Evolutionary conservation across 306 rosid genomes (phyloP).

Genomic region (Neltuma alba): DNA sequence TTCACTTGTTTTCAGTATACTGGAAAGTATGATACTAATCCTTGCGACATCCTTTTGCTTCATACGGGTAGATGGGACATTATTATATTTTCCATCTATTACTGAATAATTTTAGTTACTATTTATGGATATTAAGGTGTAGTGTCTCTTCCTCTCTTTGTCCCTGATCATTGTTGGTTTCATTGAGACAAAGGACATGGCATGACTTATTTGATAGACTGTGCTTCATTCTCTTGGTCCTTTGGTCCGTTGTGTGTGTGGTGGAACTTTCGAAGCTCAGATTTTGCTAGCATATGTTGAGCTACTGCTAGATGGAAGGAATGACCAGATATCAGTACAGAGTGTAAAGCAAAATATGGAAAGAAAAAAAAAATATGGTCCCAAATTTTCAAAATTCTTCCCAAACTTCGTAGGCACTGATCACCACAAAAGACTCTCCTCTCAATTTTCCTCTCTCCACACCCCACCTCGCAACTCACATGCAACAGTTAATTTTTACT

Average conservation of each 20-base stretch:
- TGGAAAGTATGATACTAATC: constrained; percentile 59
- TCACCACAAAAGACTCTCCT: no score
- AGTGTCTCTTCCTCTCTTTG: neutral
- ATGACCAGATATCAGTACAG: neutral
- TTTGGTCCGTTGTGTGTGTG: constrained; percentile 22
- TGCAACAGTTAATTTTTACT: no score
- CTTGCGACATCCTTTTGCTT: constrained; percentile 26
- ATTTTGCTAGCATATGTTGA: neutral
- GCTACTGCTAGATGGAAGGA: neutral
- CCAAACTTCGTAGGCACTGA: no score
- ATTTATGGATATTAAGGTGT: constrained; percentile 19
- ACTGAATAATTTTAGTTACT: constrained; percentile 7
- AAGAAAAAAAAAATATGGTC: no score
- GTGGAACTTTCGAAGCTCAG: neutral
- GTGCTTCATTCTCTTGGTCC: constrained; percentile 17
- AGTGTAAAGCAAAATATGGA: no score
- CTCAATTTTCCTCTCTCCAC: no score
- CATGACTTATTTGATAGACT: constrained; percentile 14
- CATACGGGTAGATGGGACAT: neutral
- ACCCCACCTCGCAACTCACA: no score
- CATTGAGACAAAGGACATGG: neutral
- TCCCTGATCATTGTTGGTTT: constrained; percentile 6
- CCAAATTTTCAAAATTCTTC: no score
- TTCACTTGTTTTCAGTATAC: constrained; percentile 65
- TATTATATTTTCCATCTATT: constrained; percentile 29